Conservation (phyloP, 2,329 filamentous ascomycete species). For the Septoria petroselini region DNA sequence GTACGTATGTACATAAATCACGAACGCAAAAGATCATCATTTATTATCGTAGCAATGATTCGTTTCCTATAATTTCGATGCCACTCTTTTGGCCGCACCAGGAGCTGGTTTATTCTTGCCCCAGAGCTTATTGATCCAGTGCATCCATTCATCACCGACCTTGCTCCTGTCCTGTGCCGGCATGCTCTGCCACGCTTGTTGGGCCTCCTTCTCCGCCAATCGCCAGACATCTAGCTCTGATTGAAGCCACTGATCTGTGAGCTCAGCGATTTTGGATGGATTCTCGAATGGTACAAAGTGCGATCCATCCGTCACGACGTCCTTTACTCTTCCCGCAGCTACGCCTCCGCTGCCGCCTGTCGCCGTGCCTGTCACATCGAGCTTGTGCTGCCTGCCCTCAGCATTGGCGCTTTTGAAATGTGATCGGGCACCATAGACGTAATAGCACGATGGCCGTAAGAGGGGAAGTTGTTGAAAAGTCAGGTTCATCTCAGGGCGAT, state of each 20-base stretch:
- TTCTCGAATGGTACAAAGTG: conserved; percentile 81
- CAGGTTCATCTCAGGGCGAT: conserved; percentile 60
- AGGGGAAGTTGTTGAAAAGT: conserved; percentile 56
- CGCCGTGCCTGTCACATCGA: conserved; percentile 59
- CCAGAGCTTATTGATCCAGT: conserved; percentile 6
- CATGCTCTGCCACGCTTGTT: not conserved
- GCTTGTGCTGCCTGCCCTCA: conserved; percentile 53
- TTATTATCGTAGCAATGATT: no score
- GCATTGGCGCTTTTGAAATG: conserved; percentile 48
- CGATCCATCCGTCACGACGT: conserved; percentile 62
- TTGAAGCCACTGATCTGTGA: conserved; percentile 36
- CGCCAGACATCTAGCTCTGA: conserved; percentile 2
- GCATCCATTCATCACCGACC: conserved; percentile 7
- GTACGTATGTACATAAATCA: no score
- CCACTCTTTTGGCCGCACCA: no score
- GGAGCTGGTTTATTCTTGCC: no score
- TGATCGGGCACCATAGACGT: conserved; percentile 62
- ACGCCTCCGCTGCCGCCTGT: conserved; percentile 64
- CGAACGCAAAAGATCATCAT: no score
- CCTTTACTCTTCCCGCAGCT: conserved; percentile 60
- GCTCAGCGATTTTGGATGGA: conserved; percentile 62
- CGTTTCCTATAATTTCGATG: no score
- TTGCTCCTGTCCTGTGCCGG: not conserved
- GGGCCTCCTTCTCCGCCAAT: not conserved
- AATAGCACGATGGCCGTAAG: conserved; percentile 62